Evolutionary conservation across 2,329 filamentous ascomycete species (phyloP), one percentile per base, ranked within the genome.

Genomic region (Penicillium expansum): DNA sequence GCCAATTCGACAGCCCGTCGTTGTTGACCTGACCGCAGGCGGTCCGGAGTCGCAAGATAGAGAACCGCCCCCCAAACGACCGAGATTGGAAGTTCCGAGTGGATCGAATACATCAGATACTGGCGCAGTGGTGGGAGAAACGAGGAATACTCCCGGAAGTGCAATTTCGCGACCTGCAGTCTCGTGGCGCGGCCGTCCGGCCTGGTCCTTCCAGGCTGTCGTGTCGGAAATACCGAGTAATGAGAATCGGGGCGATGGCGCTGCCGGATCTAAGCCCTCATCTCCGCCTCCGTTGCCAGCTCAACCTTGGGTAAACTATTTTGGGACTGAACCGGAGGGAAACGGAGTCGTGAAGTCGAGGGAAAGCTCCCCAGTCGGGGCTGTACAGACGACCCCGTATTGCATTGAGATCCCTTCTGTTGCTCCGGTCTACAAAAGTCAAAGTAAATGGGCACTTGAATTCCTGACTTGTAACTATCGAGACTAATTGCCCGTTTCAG

Each of bases 381-480:
- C 70, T 43, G 76, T 78, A 5, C 67, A 73, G 50, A 77, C 74
- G 10, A 71, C 66, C 5, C 75, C 76, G 5, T 78, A 76, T 67
- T 69, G 62, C 33, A 70, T 76, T 41, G 68, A 73, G 52, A 61
- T 66, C 10, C 75, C 76, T 22, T 58, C 67, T 2, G 62, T 64
- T 35, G 76, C 76, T 11, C 75, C 76, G 1, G 61, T 63, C 7
- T 61, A 76, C 18, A 70, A 67, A 56, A 69, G 67, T 30, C 69
- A 75, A 5, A 76, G 75, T 77, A 68, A 71, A 70, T 72, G n/a
- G 29, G 44, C 5, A 16, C 10, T 18, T 9, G 3, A 14, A 27
- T 18, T 18, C 5, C 20, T 18, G 30, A 13, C 14, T 20, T 5
- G 33, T 32, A 4, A 16, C n/a, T 44, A 56, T 64, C 29, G 62